Evolutionary conservation across 1,139 yeast genomes (phyloP).

Genomic region (Kodamaea suecica): DNA sequence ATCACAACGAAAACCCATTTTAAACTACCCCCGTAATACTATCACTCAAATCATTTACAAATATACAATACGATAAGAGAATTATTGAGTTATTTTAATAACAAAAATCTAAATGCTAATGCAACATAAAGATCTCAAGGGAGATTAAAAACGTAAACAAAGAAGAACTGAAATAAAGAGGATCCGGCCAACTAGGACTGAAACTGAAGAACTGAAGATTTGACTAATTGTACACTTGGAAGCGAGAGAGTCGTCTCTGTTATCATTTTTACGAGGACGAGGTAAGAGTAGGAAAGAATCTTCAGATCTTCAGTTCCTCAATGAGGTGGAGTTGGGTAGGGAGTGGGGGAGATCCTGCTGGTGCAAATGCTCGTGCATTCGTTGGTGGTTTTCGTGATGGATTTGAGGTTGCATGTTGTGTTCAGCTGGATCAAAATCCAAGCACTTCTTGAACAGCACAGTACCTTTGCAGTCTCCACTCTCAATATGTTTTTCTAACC

Average conservation of each 20-base stretch:
- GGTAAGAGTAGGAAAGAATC: too few species aligned
- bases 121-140: too few species aligned
- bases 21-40: too few species aligned
- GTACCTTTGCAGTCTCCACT: constrained; percentile 45
- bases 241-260: constrained; percentile 3
- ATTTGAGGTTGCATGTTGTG: background rate
- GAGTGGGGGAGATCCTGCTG: too few species aligned
- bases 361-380: too few species aligned
- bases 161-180: constrained; percentile 1
- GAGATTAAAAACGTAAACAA: too few species aligned
- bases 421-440: background rate
- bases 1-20: too few species aligned
- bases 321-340: background rate
- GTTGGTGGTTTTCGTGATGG: constrained; percentile 1
- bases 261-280: background rate
- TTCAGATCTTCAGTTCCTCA: constrained; percentile 1
- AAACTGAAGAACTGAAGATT: constrained; percentile 2
- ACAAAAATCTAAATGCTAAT: too few species aligned
- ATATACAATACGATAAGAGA: too few species aligned
- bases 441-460: constrained; percentile 17
- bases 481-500: constrained; percentile 53
- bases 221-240: background rate
- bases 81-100: too few species aligned
- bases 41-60: too few species aligned
- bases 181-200: background rate